Base-by-base conservation (phyloP, 805 yeast species). In the Starmerella khaoyaiensis region DNA sequence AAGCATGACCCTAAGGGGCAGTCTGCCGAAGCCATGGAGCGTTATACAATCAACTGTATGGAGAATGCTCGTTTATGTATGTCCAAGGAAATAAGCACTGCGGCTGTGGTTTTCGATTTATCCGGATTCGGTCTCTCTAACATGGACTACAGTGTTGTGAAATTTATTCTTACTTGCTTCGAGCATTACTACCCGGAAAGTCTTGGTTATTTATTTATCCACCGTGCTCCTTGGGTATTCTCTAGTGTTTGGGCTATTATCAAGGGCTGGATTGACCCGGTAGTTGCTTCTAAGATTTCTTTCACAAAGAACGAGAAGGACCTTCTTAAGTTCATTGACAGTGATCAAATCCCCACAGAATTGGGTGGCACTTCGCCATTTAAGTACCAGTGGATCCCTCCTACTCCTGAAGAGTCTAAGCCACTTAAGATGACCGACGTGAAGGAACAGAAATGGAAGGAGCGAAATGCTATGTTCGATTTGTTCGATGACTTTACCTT, bases 181-280 rank as follows among this genome's bases (percentile, higher is more conserved):
- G 97, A 90, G 64, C 93, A 94, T 0, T 94, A 87, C 56, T 90
- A 87, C 57, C 98, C 98, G 1, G 98, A 90, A 60, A 77, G 82
- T 28, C 68, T 90, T 42, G 95, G 94, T 14, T 72, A 71, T 39
- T 63, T 90, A 36, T 69, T 83, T 48, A 79, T 90, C 43, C 94
- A 83, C 62, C 79, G 80, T 51, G 96, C 98, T 0, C 98, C 98
- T 20, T 84, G 96, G 97, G 73, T 90, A 37, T 90, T 90, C 63
- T 74, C 80, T 35, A 87, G 95, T 18, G 81, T 87, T 42, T 90
- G 98, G 97, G 79, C 76, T 49, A 72, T 87, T 49, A 74, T 90
- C 51, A 83, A 82, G 58, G 76, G 77, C 50, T 87, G 96, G 97
- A 65, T 87, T 40, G 97, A 90, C 56, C 97, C 97, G 3, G 95